Percentiles rank a stretch among this genome's conserved stretches.
Evolutionary conservation across 139 green algal genomes (phyloP).

Genomic region (Tetraselmis striata): DNA sequence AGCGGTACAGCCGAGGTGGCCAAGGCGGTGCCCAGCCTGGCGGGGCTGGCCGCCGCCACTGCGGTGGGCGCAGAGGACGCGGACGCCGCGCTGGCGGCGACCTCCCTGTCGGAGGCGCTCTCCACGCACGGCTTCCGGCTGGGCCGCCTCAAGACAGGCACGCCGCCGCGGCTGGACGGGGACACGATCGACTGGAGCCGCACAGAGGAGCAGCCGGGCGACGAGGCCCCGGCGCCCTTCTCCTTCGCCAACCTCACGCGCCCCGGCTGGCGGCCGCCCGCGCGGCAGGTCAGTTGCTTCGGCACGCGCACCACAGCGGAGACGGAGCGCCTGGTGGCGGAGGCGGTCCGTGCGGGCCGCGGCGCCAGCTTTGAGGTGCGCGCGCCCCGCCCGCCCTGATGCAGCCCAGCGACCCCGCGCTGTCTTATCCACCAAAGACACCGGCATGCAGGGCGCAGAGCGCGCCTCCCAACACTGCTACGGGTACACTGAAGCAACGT

Average conservation of each 20-base stretch:
- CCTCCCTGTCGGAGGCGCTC: constrained; percentile 28
- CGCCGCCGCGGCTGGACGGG: constrained; percentile 42
- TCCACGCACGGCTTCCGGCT: constrained; percentile 25
- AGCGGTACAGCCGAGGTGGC: constrained; percentile 4
- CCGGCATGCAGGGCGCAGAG: too few species aligned
- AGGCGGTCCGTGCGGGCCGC: constrained; percentile 24
- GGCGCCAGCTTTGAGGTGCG: constrained; percentile 20
- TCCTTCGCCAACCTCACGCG: constrained; percentile 32
- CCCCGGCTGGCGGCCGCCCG: constrained; percentile 27
- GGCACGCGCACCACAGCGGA: constrained; percentile 40
- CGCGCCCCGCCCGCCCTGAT: too few species aligned
- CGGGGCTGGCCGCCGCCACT: constrained; percentile 2
- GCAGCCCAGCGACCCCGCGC: too few species aligned
- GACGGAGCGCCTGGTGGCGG: constrained; percentile 32
- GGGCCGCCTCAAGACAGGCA: constrained; percentile 50
- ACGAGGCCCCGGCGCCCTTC: constrained; percentile 37
- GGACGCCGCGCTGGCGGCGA: constrained; percentile 22
- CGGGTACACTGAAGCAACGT: too few species aligned
- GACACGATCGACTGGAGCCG: constrained; percentile 40
- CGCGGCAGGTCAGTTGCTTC: constrained; percentile 29
- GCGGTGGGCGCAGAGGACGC: constrained; percentile 21
- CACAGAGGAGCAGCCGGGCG: constrained; percentile 32
- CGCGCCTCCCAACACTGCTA: too few species aligned
- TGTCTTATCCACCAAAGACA: too few species aligned
- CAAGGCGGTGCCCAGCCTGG: constrained; percentile 6